These are phyloP conservation scores for Vigna angularis DNA, from an alignment of 306 rosid species.

Conservation along the genomic window DNA sequence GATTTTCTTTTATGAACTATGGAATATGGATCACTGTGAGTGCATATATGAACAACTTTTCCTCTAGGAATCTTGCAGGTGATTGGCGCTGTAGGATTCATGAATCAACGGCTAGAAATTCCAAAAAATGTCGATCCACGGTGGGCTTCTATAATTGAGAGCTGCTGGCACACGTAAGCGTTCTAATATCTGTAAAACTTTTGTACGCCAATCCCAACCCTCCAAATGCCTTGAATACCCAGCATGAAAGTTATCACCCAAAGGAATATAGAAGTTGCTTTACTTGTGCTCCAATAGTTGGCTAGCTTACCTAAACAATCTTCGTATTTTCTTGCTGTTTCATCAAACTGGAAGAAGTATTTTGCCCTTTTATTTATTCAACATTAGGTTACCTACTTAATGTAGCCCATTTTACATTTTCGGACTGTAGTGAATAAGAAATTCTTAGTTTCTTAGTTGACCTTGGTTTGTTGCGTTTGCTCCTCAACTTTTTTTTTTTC, in stretches of 20 bases:
- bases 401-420: constrained; percentile 20
- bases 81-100: constrained; percentile 99
- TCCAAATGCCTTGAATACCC: constrained; percentile 17
- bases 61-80: constrained; percentile 76
- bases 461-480: constrained; percentile 4
- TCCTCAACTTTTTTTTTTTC: background rate
- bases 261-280: constrained; percentile 20
- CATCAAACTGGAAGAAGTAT: constrained; percentile 23
- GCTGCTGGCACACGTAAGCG: constrained; percentile 89
- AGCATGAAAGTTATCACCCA: constrained; percentile 32
- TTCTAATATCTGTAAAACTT: constrained; percentile 23
- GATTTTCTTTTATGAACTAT: constrained; percentile 7
- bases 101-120: constrained; percentile 93
- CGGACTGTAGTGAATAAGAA: constrained; percentile 2
- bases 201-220: background rate
- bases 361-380: constrained; percentile 4
- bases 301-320: constrained; percentile 30
- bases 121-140: constrained; percentile 86
- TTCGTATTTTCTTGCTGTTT: constrained; percentile 28
- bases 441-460: constrained; percentile 27
- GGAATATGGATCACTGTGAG: constrained; percentile 12
- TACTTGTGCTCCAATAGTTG: constrained; percentile 19
- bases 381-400: constrained; percentile 16
- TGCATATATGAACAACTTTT: constrained; percentile 57
- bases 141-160: constrained; percentile 88